These are phyloP conservation scores for Arabidopsis lyrata DNA, from an alignment of 441 rosid genomes.

Conservation along the genomic window DNA sequence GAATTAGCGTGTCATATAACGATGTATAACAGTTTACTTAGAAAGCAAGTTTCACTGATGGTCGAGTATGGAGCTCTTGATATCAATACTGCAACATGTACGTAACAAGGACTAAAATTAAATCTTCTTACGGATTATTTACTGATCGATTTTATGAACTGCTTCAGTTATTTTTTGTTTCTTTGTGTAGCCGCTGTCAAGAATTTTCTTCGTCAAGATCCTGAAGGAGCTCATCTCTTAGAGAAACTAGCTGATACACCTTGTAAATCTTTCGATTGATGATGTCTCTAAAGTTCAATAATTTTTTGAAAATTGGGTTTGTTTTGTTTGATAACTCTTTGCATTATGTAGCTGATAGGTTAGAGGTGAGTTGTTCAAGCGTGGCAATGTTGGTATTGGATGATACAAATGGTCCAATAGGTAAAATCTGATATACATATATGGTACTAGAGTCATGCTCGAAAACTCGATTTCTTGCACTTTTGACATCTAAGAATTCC, in stretches of 20 bases:
- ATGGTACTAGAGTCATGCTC: neutral
- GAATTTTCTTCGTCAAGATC: neutral
- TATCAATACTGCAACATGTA: neutral
- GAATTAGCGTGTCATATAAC: neutral
- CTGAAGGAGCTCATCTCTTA: neutral
- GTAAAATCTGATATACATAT: conserved; percentile 4
- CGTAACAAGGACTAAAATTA: neutral
- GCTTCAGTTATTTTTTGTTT: neutral
- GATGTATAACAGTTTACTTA: neutral
- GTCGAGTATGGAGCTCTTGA: neutral
- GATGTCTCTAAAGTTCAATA: neutral
- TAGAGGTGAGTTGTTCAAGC: neutral
- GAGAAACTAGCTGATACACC: neutral
- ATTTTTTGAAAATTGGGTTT: neutral
- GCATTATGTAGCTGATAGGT: neutral
- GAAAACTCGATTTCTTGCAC: no score
- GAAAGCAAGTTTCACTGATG: neutral
- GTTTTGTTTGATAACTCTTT: conserved; percentile 3
- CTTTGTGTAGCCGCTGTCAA: neutral
- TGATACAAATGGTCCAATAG: conserved; percentile 11
- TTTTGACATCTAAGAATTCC: no score
- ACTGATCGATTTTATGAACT: neutral
- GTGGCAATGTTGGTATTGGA: neutral
- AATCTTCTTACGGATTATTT: neutral
- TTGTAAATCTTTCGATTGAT: neutral